phyloP scores from a whole-genome alignment of 371 early-diverging fungal species.

The Mucor irregularis region DNA sequence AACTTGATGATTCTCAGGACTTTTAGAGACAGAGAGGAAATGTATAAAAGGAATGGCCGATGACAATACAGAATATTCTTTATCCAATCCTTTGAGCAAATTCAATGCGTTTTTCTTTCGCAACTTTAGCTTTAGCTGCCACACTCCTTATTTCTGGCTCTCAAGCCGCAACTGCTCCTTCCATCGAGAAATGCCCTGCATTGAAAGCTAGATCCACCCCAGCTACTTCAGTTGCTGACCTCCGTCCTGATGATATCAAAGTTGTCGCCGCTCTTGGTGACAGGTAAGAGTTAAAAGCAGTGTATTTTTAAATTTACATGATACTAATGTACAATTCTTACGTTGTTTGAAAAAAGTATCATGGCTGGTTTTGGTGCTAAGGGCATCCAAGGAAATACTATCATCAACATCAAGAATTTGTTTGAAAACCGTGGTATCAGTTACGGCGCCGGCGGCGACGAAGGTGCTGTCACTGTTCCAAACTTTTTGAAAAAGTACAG shows the following conservation, averaged over 20 bases:
- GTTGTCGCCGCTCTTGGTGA: conserved; percentile 68
- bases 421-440: conserved; percentile 47
- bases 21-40: no score
- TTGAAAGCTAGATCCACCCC: conserved; percentile 28
- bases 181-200: conserved; percentile 30
- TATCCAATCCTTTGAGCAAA: no score
- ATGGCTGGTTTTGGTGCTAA: conserved; percentile 66
- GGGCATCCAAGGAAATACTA: conserved; percentile 30
- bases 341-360: conserved; percentile 42
- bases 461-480: conserved; percentile 39
- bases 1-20: no score
- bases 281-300: conserved; percentile 26
- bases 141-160: not conserved
- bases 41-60: no score
- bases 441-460: conserved; percentile 52
- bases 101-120: conserved; percentile 1
- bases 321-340: not conserved
- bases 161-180: not conserved
- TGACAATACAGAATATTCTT: no score
- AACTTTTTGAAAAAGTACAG: conserved; percentile 44
- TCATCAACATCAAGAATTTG: conserved; percentile 29
- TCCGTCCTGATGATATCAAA: conserved; percentile 62
- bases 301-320: not conserved
- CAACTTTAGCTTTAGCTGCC: not conserved
- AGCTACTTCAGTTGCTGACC: conserved; percentile 34